phyloP scores from a whole-genome alignment of 1,139 yeast genomes.

The Saccharomycopsis hybrid region DNA sequence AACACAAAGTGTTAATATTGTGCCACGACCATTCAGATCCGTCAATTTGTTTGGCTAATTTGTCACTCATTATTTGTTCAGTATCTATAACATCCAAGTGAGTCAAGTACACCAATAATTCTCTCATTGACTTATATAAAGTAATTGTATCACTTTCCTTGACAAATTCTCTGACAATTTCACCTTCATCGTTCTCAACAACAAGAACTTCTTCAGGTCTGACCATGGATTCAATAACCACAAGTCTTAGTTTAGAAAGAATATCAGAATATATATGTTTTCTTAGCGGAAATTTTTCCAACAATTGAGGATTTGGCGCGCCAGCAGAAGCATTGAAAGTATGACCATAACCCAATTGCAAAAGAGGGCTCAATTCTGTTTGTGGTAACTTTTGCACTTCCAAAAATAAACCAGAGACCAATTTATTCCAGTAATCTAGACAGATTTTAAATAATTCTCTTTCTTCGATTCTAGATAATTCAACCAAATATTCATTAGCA shows the following conservation, averaged over 20 bases:
- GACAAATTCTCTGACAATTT: constrained; percentile 94
- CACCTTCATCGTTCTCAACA: constrained; percentile 98
- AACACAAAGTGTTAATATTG: constrained; percentile 90
- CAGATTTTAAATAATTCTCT: constrained; percentile 94
- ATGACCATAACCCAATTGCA: constrained; percentile 59
- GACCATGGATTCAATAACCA: constrained; percentile 94
- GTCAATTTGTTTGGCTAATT: constrained; percentile 86
- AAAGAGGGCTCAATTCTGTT: constrained; percentile 63
- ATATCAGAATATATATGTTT: constrained; percentile 75
- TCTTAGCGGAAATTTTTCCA: constrained; percentile 74
- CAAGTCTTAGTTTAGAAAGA: constrained; percentile 76
- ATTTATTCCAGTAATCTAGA: constrained; percentile 86
- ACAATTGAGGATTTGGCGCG: constrained; percentile 77
- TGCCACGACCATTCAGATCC: constrained; percentile 99
- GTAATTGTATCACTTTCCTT: constrained; percentile 96
- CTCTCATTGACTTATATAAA: constrained; percentile 90
- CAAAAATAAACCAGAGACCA: constrained; percentile 72
- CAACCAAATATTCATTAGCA: constrained; percentile 76
- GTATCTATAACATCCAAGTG: constrained; percentile 94
- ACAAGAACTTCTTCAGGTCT: constrained; percentile 96
- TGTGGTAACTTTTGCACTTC: constrained; percentile 81
- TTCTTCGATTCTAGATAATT: constrained; percentile 86
- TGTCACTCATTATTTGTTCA: constrained; percentile 86
- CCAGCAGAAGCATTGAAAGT: constrained; percentile 50
- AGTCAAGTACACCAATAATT: constrained; percentile 87